phyloP scores from a whole-genome alignment of 1,139 yeast species.

The Candida sp. region DNA sequence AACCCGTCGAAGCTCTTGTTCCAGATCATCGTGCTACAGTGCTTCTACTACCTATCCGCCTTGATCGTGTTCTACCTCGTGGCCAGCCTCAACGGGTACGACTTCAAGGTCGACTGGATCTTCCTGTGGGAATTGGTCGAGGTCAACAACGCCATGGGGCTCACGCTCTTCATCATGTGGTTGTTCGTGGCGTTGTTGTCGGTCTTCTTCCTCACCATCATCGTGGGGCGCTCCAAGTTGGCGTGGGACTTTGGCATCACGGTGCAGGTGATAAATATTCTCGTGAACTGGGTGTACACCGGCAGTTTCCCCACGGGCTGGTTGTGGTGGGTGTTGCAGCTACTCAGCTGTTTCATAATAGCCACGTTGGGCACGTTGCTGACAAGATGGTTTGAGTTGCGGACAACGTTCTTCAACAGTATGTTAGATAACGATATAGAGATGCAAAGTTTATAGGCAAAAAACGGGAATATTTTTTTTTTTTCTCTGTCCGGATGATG shows the following conservation, averaged over 20 bases:
- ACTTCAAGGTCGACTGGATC: slow-evolving; percentile 68
- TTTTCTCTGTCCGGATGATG: background rate
- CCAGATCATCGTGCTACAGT: slow-evolving; percentile 68
- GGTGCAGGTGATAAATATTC: slow-evolving; percentile 77
- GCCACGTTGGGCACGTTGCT: slow-evolving; percentile 85
- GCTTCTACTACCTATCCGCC: slow-evolving; percentile 71
- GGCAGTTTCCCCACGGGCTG: slow-evolving; percentile 69
- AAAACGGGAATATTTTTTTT: background rate
- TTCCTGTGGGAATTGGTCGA: slow-evolving; percentile 83
- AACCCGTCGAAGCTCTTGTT: slow-evolving; percentile 44
- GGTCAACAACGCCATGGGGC: slow-evolving; percentile 79
- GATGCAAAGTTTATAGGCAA: slow-evolving; percentile 14
- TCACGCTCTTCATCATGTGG: slow-evolving; percentile 78
- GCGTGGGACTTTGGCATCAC: slow-evolving; percentile 98
- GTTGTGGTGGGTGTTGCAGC: slow-evolving; percentile 88
- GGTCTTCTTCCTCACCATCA: slow-evolving; percentile 81
- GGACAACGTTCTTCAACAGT: slow-evolving; percentile 89
- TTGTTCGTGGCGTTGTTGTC: slow-evolving; percentile 75
- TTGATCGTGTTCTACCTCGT: slow-evolving; percentile 57
- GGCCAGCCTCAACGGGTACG: slow-evolving; percentile 64
- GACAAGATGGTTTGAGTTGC: slow-evolving; percentile 85
- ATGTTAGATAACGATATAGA: slow-evolving; percentile 50
- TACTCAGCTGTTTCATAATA: slow-evolving; percentile 67
- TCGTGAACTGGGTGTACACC: slow-evolving; percentile 70
- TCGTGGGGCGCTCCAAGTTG: slow-evolving; percentile 90